Percentiles rank a stretch among this genome's conserved stretches.
Evolutionary conservation across 352 stramenopile genomes (phyloP).

Genomic region (Globisporangium spinosum): DNA sequence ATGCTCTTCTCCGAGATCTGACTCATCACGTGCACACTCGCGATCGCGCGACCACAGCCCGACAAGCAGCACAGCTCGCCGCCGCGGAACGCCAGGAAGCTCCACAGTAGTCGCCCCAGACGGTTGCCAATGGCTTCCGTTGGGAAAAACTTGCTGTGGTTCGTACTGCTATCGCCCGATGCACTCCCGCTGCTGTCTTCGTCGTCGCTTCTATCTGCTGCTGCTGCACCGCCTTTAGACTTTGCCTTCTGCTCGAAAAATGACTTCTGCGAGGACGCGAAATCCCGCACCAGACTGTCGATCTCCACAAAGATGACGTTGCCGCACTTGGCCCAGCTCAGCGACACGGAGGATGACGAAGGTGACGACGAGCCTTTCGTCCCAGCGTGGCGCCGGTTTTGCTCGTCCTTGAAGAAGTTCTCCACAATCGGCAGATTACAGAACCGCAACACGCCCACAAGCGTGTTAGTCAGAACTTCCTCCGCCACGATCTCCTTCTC

Average conservation of each 20-base stretch:
- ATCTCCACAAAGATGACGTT: conserved; percentile 85
- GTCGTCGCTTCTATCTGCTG: conserved; percentile 17
- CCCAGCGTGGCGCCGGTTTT: conserved; percentile 9
- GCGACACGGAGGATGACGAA: conserved; percentile 19
- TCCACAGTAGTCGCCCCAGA: conserved; percentile 72
- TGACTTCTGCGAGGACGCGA: conserved; percentile 57
- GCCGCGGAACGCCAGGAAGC: conserved; percentile 75
- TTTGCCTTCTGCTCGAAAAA: conserved; percentile 22
- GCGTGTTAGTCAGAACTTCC: conserved; percentile 54
- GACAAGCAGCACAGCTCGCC: conserved; percentile 71
- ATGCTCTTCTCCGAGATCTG: conserved; percentile 78
- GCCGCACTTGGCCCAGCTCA: conserved; percentile 79
- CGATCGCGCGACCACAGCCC: conserved; percentile 68
- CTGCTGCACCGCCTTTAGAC: conserved; percentile 5
- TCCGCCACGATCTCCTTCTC: conserved; percentile 33
- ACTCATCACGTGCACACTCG: conserved; percentile 82
- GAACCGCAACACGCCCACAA: conserved; percentile 63
- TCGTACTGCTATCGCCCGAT: neutral
- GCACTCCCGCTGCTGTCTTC: conserved; percentile 17
- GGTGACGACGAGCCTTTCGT: conserved; percentile 19
- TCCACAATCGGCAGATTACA: conserved; percentile 80
- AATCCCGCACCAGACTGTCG: conserved; percentile 73
- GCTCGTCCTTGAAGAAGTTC: conserved; percentile 56
- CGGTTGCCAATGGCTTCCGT: conserved; percentile 53
- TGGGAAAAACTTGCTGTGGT: conserved; percentile 18